phyloP scores from a whole-genome alignment of 1,139 yeast genomes.

The Debaryomycetaceae sp. region DNA sequence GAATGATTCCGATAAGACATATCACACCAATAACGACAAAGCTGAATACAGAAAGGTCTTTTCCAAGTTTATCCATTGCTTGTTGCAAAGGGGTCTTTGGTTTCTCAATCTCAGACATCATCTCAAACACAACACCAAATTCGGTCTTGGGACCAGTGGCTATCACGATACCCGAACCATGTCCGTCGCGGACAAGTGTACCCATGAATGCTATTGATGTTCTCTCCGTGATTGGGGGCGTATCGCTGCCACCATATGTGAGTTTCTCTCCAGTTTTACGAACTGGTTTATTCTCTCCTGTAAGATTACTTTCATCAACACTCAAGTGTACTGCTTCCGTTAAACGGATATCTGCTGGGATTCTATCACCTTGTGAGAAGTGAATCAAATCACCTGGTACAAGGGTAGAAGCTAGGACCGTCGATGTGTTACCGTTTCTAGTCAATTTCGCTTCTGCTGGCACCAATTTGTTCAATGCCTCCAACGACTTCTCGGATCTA shows the following conservation, averaged over 20 bases:
- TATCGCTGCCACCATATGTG: constrained; percentile 11
- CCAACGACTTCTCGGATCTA: constrained; percentile 87
- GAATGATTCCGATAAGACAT: constrained; percentile 79
- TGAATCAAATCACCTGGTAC: constrained; percentile 95
- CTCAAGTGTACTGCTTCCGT: constrained; percentile 72
- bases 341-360: constrained; percentile 89
- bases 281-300: constrained; percentile 92
- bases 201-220: constrained; percentile 89
- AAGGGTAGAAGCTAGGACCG: constrained; percentile 77
- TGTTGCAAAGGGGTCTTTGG: constrained; percentile 94
- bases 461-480: constrained; percentile 84
- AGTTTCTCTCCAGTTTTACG: constrained; percentile 49
- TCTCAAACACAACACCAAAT: constrained; percentile 83
- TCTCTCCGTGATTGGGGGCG: constrained; percentile 59
- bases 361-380: constrained; percentile 86
- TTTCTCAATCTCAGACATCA: constrained; percentile 91
- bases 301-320: constrained; percentile 87
- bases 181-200: constrained; percentile 90
- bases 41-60: constrained; percentile 78
- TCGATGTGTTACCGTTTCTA: constrained; percentile 69
- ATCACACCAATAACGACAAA: constrained; percentile 83
- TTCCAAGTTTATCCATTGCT: constrained; percentile 92
- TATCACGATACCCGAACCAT: constrained; percentile 88
- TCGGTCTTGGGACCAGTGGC: constrained; percentile 87
- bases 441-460: constrained; percentile 93